Evolutionary conservation across 2,329 filamentous ascomycete species (phyloP), one percentile per base, ranked within the genome.

Genomic region (Alternaria brassicae): DNA sequence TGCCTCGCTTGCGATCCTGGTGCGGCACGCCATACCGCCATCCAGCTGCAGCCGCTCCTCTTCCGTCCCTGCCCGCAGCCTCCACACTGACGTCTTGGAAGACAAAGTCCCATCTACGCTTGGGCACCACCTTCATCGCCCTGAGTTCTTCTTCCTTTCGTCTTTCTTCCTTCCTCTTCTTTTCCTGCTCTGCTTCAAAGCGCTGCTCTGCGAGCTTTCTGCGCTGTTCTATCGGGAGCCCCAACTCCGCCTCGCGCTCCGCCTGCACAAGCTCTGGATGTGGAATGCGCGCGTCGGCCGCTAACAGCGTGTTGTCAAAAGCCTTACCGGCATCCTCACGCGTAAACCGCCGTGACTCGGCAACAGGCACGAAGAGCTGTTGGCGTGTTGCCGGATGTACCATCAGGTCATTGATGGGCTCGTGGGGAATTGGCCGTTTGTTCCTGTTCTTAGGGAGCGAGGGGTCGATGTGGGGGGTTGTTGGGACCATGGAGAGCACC

Each of bases 401-500:
- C 19, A 84, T 84, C 32, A 89, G 82, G 69, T 89, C 87, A 69
- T 89, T 89, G 72, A 89, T 88, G 23, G 84, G 80, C 75, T 89
- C 87, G 71, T 89, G 86, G 8, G 75, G 72, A 2, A 71, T 64
- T 27, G 79, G 79, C 7, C 77, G 77, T 51, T 79, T 77, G 56
- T 64, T 62, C 21, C 68, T 71, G 52, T 75, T 72, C 12, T 57
- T 55, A 8, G 72, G 65, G 5, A 67, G 53, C 1, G 66, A 66
- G 6, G 73, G 65, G 47, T 76, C 69, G 30, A 77, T 71, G 60
- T 83, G 79, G 4, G 80, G 80, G n/a, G 87, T 91, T 54, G 66
- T 72, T 3, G 92, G 93, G 5, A 98, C 82, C 93, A 97, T 96
- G 32, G 81, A 80, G 68, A 92, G 83, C 23, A 98, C 84, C 10